A percentile compares a stretch with the other conserved stretches of the same genome.
These are phyloP conservation scores for Starmera amethionina DNA, from an alignment of 805 yeast species.

Conservation along the genomic window DNA sequence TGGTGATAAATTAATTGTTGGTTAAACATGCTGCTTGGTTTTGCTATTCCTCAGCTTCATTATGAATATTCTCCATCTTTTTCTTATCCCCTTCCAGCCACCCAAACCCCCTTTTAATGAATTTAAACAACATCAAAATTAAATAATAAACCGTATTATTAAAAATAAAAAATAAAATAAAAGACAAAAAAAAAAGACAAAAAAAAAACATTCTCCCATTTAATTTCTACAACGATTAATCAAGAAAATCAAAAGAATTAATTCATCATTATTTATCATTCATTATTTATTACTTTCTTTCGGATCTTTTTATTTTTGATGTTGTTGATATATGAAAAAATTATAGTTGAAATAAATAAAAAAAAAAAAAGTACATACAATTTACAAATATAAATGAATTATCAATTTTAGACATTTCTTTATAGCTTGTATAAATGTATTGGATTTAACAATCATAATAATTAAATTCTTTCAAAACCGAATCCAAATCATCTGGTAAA, in stretches of 20 bases:
- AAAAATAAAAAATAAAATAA: neutral
- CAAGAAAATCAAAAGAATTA: too few species aligned
- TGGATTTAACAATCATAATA: neutral
- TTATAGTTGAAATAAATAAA: neutral
- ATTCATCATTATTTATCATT: too few species aligned
- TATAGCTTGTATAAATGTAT: neutral
- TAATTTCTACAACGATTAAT: too few species aligned
- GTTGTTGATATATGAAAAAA: neutral
- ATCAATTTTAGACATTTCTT: neutral
- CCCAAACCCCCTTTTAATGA: too few species aligned
- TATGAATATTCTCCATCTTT: too few species aligned
- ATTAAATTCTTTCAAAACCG: slow-evolving; percentile 1
- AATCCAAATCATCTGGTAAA: slow-evolving; percentile 26
- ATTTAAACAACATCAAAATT: too few species aligned
- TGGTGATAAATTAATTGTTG: slow-evolving; percentile 79
- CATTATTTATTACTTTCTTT: too few species aligned
- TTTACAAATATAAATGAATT: neutral
- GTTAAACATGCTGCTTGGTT: slow-evolving; percentile 46
- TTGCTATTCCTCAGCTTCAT: neutral
- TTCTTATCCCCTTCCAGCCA: too few species aligned
- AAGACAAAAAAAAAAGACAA: neutral
- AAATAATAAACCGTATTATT: too few species aligned
- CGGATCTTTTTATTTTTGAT: too few species aligned
- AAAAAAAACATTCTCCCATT: neutral
- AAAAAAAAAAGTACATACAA: neutral